Conservation (phyloP, 441 rosid genomes). For the Theobroma grandiflorum region DNA sequence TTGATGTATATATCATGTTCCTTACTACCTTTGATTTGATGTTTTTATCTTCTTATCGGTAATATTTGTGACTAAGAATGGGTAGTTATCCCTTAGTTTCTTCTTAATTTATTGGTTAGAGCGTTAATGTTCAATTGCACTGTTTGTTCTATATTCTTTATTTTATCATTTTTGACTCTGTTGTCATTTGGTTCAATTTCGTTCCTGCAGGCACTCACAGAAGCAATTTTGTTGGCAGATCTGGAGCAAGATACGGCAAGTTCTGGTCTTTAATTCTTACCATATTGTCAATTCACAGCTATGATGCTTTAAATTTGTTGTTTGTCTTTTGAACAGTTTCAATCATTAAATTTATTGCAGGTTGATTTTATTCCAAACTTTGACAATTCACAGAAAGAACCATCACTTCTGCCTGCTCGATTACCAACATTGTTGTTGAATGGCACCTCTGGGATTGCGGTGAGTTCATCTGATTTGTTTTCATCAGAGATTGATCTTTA, state of each 20-base stretch:
- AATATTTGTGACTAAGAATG: constrained; percentile 9
- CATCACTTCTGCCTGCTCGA: constrained; percentile 91
- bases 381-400: constrained; percentile 92
- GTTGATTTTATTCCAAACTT: constrained; percentile 94
- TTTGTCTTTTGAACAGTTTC: neutral
- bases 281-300: constrained; percentile 4
- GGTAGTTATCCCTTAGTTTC: neutral
- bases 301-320: neutral
- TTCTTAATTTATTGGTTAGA: neutral
- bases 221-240: constrained; percentile 88
- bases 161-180: neutral
- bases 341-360: constrained; percentile 44
- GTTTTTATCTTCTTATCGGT: neutral
- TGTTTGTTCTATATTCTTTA: neutral
- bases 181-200: constrained; percentile 21
- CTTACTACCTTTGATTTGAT: neutral
- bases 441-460: constrained; percentile 99
- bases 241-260: constrained; percentile 86
- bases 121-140: neutral
- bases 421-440: constrained; percentile 87
- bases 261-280: constrained; percentile 19
- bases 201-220: constrained; percentile 77
- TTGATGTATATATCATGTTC: neutral
- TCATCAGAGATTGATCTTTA: neutral
- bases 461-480: constrained; percentile 36